These are phyloP conservation scores for Aspergillus hiratsukae DNA, from an alignment of 2,329 filamentous ascomycete genomes.

Conservation along the genomic window DNA sequence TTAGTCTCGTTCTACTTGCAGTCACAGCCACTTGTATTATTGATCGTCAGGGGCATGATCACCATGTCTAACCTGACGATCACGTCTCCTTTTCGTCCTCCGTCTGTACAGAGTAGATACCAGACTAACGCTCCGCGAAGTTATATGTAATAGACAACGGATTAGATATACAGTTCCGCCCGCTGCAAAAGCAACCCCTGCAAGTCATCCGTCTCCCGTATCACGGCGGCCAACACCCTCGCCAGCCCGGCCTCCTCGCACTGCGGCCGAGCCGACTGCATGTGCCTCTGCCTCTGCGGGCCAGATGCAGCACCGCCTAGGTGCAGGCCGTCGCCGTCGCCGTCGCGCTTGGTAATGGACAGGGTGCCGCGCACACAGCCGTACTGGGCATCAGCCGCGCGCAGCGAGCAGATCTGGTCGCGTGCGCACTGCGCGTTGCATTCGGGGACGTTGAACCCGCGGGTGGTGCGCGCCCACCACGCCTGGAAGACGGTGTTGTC, in stretches of 20 bases:
- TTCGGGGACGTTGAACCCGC: slow-evolving; percentile 41
- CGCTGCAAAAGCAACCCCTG: not conserved
- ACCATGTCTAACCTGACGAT: too few species aligned
- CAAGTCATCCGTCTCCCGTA: not conserved
- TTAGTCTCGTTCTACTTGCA: too few species aligned
- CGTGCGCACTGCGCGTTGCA: slow-evolving; percentile 45
- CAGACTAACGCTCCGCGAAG: too few species aligned
- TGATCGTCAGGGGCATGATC: too few species aligned
- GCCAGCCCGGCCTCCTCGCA: slow-evolving; percentile 25
- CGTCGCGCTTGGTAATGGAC: slow-evolving; percentile 29
- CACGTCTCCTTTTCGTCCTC: too few species aligned
- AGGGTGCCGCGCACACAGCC: slow-evolving; percentile 42
- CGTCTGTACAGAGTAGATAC: too few species aligned
- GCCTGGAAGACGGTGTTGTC: slow-evolving; percentile 43
- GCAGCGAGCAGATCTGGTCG: slow-evolving; percentile 50
- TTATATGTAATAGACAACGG: not conserved
- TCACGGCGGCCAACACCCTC: slow-evolving; percentile 18
- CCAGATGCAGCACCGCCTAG: not conserved
- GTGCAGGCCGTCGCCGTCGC: slow-evolving; percentile 21
- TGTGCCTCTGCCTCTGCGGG: not conserved
- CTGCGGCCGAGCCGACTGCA: slow-evolving; percentile 9
- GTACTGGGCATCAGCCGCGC: slow-evolving; percentile 50
- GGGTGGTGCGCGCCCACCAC: slow-evolving; percentile 47
- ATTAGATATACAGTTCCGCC: not conserved
- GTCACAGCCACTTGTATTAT: too few species aligned